These are phyloP conservation scores for Xylariaceae sp. DNA, from an alignment of 2,329 filamentous ascomycete species.

Conservation along the genomic window DNA sequence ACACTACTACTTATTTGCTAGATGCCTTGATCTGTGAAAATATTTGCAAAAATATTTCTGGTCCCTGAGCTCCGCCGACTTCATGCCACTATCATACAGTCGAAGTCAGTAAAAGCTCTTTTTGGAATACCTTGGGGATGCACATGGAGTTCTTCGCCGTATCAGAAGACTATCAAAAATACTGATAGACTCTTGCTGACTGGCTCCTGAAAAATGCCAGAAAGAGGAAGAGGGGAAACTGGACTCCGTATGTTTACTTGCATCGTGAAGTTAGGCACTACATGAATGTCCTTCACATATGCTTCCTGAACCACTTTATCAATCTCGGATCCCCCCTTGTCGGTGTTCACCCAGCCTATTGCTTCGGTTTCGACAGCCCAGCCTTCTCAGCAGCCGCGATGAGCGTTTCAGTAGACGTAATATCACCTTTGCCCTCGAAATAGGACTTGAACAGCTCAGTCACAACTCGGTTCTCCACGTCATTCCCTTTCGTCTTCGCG, in stretches of 20 bases:
- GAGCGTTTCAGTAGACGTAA: slow-evolving; percentile 48
- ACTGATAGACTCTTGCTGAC: too few species aligned
- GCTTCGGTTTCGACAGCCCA: slow-evolving; percentile 46
- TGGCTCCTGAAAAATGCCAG: too few species aligned
- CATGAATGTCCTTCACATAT: slow-evolving; percentile 46
- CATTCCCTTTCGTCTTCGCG: slow-evolving; percentile 48
- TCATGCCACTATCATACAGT: slow-evolving; percentile 37
- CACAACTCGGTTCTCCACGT: slow-evolving; percentile 54
- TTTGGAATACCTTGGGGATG: too few species aligned
- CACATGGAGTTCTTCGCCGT: too few species aligned
- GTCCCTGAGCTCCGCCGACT: slow-evolving; percentile 63
- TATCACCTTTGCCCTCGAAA: slow-evolving; percentile 56
- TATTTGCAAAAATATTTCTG: slow-evolving; percentile 55
- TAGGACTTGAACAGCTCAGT: slow-evolving; percentile 56
- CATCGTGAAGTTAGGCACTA: slow-evolving; percentile 66
- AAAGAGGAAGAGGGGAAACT: too few species aligned
- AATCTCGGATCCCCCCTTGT: slow-evolving; percentile 42
- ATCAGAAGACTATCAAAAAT: too few species aligned
- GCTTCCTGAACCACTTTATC: slow-evolving; percentile 46
- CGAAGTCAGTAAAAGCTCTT: too few species aligned
- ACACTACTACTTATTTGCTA: too few species aligned
- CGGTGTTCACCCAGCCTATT: slow-evolving; percentile 32
- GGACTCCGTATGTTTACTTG: slow-evolving; percentile 41
- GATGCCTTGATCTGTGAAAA: slow-evolving; percentile 48
- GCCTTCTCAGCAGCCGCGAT: slow-evolving; percentile 44